Evolutionary conservation across 1,139 yeast species (phyloP), one percentile per base, ranked within the genome.

Genomic region (Suhomyces wounanorum): DNA sequence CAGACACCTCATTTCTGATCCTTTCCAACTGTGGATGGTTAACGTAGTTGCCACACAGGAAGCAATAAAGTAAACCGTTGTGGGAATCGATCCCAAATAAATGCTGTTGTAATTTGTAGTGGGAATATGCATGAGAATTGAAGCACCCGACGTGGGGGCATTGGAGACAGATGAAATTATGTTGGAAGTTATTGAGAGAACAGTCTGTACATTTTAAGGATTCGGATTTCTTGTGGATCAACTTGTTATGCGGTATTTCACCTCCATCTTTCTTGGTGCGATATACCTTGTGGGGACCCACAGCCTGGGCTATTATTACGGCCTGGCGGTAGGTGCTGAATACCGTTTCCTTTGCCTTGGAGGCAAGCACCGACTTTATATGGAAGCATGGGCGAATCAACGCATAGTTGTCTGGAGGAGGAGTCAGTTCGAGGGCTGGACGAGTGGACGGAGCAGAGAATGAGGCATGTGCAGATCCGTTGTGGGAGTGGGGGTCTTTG

Each of bases 71-170:
- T 45, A 83, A 73, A 1, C 91, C 91, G 42, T 75, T 69, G 33
- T 69, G 68, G 25, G 84, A 72, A 61, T 83, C 87, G 47, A 85
- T 82, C 55, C 92, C 96, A 66, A 92, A 85, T 23, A 81, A 69
- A 72, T 92, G 99, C 45, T 84, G 85, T 16, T 78, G 73, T 35
- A 72, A 64, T 59, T 79, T 79, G 41, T 83, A 83, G 69, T 91
- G 97, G 18, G 68, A 64, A 51, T 74, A 68, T 30, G 87, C 85
- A 33, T 73, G 67, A 48, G 58, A 55, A 39, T 52, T 57, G 69
- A 81, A 74, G 64, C 97, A 91, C 1, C 96, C 96, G 49, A 87
- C 83, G 61, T 82, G 85, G 1, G 94, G 87, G 65, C 97, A 91
- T 62, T 89, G 95, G 44, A 91, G 69, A 68, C 97, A 91, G 33